A percentile compares a stretch with the other conserved stretches of the same genome.
These are phyloP conservation scores for Mycena epipterygia DNA, from an alignment of 768 basidiomycete genomes.

Conservation along the genomic window DNA sequence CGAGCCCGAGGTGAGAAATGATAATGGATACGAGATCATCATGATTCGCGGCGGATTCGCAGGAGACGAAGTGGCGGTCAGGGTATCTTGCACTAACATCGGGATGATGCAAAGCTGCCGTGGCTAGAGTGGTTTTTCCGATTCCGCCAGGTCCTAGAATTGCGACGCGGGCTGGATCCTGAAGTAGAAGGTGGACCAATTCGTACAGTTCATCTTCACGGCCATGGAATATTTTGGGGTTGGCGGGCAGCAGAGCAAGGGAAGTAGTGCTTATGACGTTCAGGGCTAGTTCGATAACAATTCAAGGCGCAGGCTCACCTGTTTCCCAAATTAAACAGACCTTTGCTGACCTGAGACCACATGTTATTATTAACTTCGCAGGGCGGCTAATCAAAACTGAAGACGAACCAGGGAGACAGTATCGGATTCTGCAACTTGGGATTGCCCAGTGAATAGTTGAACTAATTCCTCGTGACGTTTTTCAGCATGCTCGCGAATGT, in stretches of 20 bases:
- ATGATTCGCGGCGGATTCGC: slow-evolving; percentile 11
- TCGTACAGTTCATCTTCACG: slow-evolving; percentile 7
- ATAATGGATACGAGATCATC: slow-evolving; percentile 18
- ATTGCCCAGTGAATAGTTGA: neutral
- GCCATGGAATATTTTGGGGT: slow-evolving; percentile 27
- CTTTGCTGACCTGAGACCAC: neutral
- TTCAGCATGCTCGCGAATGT: slow-evolving; percentile 9
- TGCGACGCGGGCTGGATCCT: slow-evolving; percentile 4
- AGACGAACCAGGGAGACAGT: slow-evolving; percentile 9
- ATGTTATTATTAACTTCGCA: neutral
- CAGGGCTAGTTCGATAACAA: too few species aligned
- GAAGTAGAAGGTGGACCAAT: slow-evolving; percentile 16
- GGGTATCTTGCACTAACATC: slow-evolving; percentile 15
- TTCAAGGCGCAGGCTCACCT: neutral
- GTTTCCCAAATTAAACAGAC: slow-evolving; percentile 5
- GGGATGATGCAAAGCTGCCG: slow-evolving; percentile 24
- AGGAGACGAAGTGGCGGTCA: slow-evolving; percentile 21
- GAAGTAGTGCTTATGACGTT: slow-evolving; percentile 1
- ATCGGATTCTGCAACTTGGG: neutral
- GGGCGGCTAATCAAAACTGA: neutral
- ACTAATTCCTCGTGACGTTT: slow-evolving; percentile 13
- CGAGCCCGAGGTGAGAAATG: slow-evolving; percentile 1
- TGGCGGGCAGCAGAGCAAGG: slow-evolving; percentile 16
- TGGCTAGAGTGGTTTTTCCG: slow-evolving; percentile 25
- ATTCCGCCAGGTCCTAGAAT: slow-evolving; percentile 30